Evolutionary conservation across 2,329 filamentous ascomycete genomes (phyloP), one percentile per base, ranked within the genome.

Genomic region (Pestalotiopsis sp.): DNA sequence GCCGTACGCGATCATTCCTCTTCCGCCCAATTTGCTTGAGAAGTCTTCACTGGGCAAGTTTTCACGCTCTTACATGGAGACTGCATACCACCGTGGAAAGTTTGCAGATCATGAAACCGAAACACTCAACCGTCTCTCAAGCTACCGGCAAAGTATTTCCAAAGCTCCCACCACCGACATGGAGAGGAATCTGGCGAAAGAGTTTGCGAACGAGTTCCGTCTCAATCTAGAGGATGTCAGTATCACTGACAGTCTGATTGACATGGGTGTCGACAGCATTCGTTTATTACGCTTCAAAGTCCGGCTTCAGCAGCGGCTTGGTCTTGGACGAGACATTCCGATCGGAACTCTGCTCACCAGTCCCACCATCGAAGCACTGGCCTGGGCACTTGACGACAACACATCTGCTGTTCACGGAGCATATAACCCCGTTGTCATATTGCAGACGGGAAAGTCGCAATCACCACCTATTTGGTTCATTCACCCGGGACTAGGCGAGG

Each of bases 401-500:
- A 25, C 40, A 6, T 1, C 5, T 3, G 5, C n/a, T 20, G 17
- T 5, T 11, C 5, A 11, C 1, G 14, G 4, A 3, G 11, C 23
- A 4, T 69, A 69, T n/a, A 17, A 67, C n/a, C 68, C 68, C 2
- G 59, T 67, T 14, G 49, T 69, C 49, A 45, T 64, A 13, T 31
- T 69, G 6, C 68, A 67, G 52, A 64, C 68, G n/a, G 65, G 49
- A 5, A 20, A 13, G 7, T 64, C 65, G 3, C n/a, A 1, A 5
- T n/a, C 59, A 3, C 12, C 65, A 2, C 68, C 68, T 4, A 60
- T 69, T 3, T 69, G 68, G 68, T 67, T 69, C 38, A 49, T 69
- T 6, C 68, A 69, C 12, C 68, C 68, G 23, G 68, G 68, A 0
- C 70, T 72, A 2, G 69, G 71, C 23, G 73, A 73, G 23, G 52